A percentile compares a stretch with the other conserved stretches of the same genome.
phyloP scores from a whole-genome alignment of 331 rosid species.

The Rhamnella rubrinervis region DNA sequence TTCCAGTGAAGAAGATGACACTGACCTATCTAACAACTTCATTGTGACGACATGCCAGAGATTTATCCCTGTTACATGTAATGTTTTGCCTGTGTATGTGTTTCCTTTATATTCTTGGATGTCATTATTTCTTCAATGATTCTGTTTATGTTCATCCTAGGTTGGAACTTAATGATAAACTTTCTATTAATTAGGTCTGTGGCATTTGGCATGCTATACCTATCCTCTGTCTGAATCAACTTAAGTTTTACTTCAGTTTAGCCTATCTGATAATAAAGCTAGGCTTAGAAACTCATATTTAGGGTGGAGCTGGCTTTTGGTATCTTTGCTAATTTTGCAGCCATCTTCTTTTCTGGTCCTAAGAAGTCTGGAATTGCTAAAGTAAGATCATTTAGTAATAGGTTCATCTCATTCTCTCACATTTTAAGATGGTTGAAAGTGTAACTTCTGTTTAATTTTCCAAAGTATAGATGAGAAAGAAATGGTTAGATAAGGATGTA shows the following conservation, averaged over 20 bases:
- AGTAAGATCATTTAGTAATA: too few relatives aligned
- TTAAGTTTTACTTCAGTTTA: not conserved
- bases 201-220: not conserved
- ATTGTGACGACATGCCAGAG: constrained; percentile 86
- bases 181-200: constrained; percentile 7
- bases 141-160: not conserved
- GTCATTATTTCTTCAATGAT: not conserved
- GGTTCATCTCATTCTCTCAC: too few relatives aligned
- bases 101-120: not conserved
- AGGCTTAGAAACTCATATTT: not conserved
- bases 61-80: constrained; percentile 84
- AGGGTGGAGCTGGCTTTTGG: constrained; percentile 1
- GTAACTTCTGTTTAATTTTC: not conserved
- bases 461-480: not conserved
- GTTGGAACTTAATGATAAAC: not conserved
- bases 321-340: not conserved
- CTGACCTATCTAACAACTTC: constrained; percentile 77
- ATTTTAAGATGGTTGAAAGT: too few relatives aligned
- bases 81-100: constrained; percentile 3
- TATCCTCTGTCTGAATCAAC: not conserved
- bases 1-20: constrained; percentile 70
- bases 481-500: not conserved
- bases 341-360: too few relatives aligned
- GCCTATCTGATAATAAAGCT: not conserved
- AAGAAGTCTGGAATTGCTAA: too few relatives aligned